phyloP scores from a whole-genome alignment of 1,284 basidiomycete genomes.

The Ustilago bromivora region DNA sequence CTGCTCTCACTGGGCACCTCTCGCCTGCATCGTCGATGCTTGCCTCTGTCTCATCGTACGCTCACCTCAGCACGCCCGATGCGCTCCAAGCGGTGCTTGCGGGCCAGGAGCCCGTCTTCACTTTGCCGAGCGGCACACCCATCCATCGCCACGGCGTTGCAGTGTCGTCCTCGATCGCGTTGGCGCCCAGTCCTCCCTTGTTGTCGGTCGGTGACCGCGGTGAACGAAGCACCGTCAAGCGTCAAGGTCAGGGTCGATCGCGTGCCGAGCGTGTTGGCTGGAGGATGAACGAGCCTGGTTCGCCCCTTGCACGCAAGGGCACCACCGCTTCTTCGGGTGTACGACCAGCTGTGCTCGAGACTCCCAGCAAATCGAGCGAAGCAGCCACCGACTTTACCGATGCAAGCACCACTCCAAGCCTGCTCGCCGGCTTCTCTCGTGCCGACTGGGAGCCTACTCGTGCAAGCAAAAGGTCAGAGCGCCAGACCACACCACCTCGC shows the following conservation, averaged over 20 bases:
- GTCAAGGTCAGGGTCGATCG: conserved; percentile 50
- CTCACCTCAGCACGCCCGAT: conserved; percentile 51
- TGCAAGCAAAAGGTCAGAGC: conserved; percentile 22
- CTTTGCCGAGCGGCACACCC: conserved; percentile 45
- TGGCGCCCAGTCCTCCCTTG: conserved; percentile 57
- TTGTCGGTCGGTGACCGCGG: conserved; percentile 40
- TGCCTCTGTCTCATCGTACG: conserved; percentile 42
- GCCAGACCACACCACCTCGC: conserved; percentile 38
- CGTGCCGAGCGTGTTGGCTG: conserved; percentile 56
- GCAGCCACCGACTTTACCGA: conserved; percentile 46
- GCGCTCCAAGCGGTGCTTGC: conserved; percentile 37
- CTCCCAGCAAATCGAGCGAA: conserved; percentile 37
- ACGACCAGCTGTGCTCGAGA: conserved; percentile 41
- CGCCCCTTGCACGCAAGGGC: conserved; percentile 62
- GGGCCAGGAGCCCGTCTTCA: conserved; percentile 51
- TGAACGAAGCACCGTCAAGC: conserved; percentile 48
- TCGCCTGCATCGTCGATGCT: conserved; percentile 51
- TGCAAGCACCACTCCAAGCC: conserved; percentile 43
- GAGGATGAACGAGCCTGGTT: conserved; percentile 59
- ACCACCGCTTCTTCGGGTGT: conserved; percentile 46
- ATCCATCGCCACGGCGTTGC: conserved; percentile 49
- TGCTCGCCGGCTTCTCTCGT: conserved; percentile 50
- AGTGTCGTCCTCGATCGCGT: conserved; percentile 54
- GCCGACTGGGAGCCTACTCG: conserved; percentile 48
- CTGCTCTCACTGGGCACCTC: conserved; percentile 42